A percentile compares a stretch with the other conserved stretches of the same genome.
Conservation (phyloP, 2,329 filamentous ascomycete genomes). For the Fusarium nanum region DNA sequence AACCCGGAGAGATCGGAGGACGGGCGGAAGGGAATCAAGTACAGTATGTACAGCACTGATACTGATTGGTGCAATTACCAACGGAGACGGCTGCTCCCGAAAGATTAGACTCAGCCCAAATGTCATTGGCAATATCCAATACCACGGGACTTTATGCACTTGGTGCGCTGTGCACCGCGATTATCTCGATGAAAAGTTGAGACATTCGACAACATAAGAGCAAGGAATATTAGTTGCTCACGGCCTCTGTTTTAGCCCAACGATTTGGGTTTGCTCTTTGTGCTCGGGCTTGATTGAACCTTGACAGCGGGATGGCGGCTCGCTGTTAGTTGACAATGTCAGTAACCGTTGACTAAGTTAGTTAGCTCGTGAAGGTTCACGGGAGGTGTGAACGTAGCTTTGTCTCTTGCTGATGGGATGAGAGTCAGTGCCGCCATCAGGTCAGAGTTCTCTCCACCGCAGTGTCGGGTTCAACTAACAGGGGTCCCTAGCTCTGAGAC, state of each 20-base stretch:
- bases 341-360: not conserved
- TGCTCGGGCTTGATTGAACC: slow-evolving; percentile 1
- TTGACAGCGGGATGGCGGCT: slow-evolving; percentile 33
- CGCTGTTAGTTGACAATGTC: slow-evolving; percentile 13
- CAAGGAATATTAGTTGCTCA: slow-evolving; percentile 33
- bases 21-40: slow-evolving; percentile 2
- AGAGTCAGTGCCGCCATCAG: slow-evolving; percentile 5
- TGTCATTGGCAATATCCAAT: not conserved
- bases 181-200: slow-evolving; percentile 1
- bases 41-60: not conserved
- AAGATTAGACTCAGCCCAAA: not conserved
- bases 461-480: slow-evolving; percentile 38
- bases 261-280: slow-evolving; percentile 15
- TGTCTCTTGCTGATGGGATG: slow-evolving; percentile 17
- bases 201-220: slow-evolving; percentile 1
- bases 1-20: slow-evolving; percentile 7
- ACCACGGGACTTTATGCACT: slow-evolving; percentile 4
- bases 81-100: slow-evolving; percentile 9
- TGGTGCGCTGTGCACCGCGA: slow-evolving; percentile 13
- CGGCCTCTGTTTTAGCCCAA: slow-evolving; percentile 15
- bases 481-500: slow-evolving; percentile 6
- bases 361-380: not conserved
- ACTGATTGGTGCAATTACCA: slow-evolving; percentile 11
- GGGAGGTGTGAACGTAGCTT: slow-evolving; percentile 1
- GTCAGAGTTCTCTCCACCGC: slow-evolving; percentile 41